Evolutionary conservation across 208 protist species (phyloP).

Genomic region (Endotrypanum monterogeii): DNA sequence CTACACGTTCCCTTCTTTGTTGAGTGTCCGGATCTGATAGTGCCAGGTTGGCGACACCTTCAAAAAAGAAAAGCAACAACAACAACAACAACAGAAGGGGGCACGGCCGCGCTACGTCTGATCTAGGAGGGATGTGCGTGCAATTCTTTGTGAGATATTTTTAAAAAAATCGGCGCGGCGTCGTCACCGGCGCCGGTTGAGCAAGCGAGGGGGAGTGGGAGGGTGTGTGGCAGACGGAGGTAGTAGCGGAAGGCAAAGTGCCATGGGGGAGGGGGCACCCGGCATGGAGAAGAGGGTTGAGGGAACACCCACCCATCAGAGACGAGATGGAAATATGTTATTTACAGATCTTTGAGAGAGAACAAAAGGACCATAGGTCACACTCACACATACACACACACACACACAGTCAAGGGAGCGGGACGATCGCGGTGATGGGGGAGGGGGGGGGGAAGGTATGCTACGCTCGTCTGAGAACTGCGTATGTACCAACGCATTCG

Average conservation of each 20-base stretch:
- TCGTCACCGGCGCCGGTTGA: not conserved
- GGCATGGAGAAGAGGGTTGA: not conserved
- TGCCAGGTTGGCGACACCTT: not conserved
- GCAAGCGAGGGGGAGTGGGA: not conserved
- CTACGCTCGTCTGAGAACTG: not conserved
- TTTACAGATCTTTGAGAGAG: not conserved
- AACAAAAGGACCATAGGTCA: not conserved
- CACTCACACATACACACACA: constrained; percentile 5
- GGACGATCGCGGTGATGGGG: not conserved
- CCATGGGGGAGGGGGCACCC: not conserved
- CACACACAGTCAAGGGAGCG: not conserved
- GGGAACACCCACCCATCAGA: not conserved
- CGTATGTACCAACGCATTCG: not conserved
- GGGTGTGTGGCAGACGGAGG: not conserved
- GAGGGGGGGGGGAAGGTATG: too few relatives aligned
- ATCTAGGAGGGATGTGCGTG: too few relatives aligned
- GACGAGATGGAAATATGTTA: not conserved
- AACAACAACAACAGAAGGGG: not conserved
- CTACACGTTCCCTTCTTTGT: too few relatives aligned
- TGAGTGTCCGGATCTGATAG: too few relatives aligned
- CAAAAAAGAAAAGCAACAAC: not conserved
- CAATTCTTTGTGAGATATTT: too few relatives aligned
- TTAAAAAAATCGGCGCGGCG: not conserved
- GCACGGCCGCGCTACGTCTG: not conserved
- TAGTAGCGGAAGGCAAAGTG: not conserved